Conservation (phyloP, 768 basidiomycete species). For the Serpula lacrymans region DNA sequence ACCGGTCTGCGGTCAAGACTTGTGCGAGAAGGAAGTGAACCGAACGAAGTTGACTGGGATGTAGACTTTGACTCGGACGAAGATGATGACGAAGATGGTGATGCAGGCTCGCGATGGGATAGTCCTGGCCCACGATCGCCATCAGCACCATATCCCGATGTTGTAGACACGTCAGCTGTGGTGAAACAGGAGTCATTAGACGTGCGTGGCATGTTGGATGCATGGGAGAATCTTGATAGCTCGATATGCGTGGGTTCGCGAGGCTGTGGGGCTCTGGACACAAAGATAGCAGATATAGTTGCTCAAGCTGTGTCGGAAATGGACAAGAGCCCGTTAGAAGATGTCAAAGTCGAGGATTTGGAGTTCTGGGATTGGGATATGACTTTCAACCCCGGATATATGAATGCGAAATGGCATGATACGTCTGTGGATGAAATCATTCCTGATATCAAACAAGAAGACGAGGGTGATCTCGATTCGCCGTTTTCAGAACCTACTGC, state of each 20-base stretch:
- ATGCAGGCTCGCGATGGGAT: slow-evolving; percentile 60
- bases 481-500: no score
- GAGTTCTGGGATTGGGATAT: slow-evolving; percentile 34
- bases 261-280: no score
- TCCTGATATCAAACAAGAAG: slow-evolving; percentile 41
- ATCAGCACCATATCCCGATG: slow-evolving; percentile 39
- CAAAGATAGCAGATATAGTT: no score
- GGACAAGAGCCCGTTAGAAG: slow-evolving; percentile 32
- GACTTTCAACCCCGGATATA: slow-evolving; percentile 16
- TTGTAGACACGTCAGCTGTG: slow-evolving; percentile 25
- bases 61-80: slow-evolving; percentile 37
- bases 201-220: slow-evolving; percentile 61
- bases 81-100: slow-evolving; percentile 45
- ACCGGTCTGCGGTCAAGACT: slow-evolving; percentile 28
- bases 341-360: slow-evolving; percentile 42
- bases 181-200: slow-evolving; percentile 63
- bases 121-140: slow-evolving; percentile 63
- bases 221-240: slow-evolving; percentile 63
- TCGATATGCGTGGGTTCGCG: no score
- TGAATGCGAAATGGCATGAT: slow-evolving; percentile 22
- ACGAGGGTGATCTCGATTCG: slow-evolving; percentile 24
- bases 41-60: slow-evolving; percentile 32
- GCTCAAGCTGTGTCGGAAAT: slow-evolving; percentile 25
- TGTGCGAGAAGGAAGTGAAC: slow-evolving; percentile 14
- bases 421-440: slow-evolving; percentile 15